phyloP scores from a whole-genome alignment of 352 stramenopile genomes.

The Elongisporangium prolatum region DNA sequence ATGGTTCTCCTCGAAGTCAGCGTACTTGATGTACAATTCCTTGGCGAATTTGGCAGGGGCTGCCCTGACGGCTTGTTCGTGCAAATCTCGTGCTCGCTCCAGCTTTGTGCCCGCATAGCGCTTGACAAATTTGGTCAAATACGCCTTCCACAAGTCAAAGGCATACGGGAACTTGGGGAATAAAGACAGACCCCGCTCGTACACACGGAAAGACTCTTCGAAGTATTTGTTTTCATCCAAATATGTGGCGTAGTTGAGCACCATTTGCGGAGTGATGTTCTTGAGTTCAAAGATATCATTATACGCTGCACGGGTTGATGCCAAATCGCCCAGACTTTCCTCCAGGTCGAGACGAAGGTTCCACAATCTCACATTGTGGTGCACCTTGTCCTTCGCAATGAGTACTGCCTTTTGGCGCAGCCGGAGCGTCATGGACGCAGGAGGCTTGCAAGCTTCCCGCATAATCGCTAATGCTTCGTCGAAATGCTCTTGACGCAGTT shows the following conservation, averaged over 20 bases:
- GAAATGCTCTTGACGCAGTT: slow-evolving; percentile 94
- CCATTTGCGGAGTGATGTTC: slow-evolving; percentile 95
- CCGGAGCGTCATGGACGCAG: slow-evolving; percentile 36
- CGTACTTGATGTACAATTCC: slow-evolving; percentile 82
- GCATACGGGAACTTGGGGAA: slow-evolving; percentile 94
- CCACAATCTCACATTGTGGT: slow-evolving; percentile 93
- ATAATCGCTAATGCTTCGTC: slow-evolving; percentile 91
- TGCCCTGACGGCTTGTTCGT: slow-evolving; percentile 90
- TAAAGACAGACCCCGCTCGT: slow-evolving; percentile 82
- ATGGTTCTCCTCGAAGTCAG: slow-evolving; percentile 95
- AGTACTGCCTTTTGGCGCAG: slow-evolving; percentile 50
- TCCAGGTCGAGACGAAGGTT: slow-evolving; percentile 97
- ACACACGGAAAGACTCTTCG: slow-evolving; percentile 93
- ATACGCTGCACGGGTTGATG: slow-evolving; percentile 95
- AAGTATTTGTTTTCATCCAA: slow-evolving; percentile 98
- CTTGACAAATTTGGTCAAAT: slow-evolving; percentile 94
- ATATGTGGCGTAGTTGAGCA: slow-evolving; percentile 97
- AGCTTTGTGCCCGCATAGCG: slow-evolving; percentile 96
- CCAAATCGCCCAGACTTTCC: slow-evolving; percentile 95
- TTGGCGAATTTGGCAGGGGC: slow-evolving; percentile 88
- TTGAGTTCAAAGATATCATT: slow-evolving; percentile 94
- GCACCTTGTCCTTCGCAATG: slow-evolving; percentile 74
- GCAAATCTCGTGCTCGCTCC: slow-evolving; percentile 95
- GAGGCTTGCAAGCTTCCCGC: slow-evolving; percentile 69
- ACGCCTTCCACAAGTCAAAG: slow-evolving; percentile 94